phyloP scores from a whole-genome alignment of 177 flowering plant species.

The Vitis hybrid region DNA sequence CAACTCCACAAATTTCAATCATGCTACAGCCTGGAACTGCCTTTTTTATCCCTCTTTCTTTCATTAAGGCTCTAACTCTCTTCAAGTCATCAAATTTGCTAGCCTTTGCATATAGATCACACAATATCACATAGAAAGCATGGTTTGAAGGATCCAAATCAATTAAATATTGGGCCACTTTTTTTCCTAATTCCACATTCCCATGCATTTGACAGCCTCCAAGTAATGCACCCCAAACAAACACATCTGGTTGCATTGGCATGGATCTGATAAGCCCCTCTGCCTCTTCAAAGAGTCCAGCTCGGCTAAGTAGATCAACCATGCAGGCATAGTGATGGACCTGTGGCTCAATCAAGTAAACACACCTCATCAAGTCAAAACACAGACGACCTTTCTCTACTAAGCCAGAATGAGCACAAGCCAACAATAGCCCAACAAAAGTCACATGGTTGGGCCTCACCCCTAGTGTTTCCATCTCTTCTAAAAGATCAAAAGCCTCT shows the following conservation, averaged over 20 bases:
- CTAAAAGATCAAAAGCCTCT: conserved; percentile 56
- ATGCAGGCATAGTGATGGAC: conserved; percentile 79
- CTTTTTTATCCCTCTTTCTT: conserved; percentile 54
- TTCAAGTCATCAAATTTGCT: conserved; percentile 50
- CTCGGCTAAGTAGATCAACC: conserved; percentile 70
- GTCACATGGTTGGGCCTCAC: conserved; percentile 72
- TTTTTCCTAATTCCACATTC: conserved; percentile 64
- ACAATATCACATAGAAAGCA: conserved; percentile 65
- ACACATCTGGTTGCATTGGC: conserved; percentile 81
- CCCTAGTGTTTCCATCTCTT: conserved; percentile 55
- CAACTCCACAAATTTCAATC: conserved; percentile 64
- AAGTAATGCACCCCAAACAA: conserved; percentile 85
- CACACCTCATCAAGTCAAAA: conserved; percentile 55
- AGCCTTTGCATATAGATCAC: conserved; percentile 69
- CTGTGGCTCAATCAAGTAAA: conserved; percentile 55
- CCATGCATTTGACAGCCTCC: conserved; percentile 86
- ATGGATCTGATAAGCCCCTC: conserved; percentile 49
- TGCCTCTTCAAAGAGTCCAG: conserved; percentile 63
- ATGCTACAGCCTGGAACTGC: conserved; percentile 65
- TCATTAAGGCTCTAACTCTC: conserved; percentile 54
- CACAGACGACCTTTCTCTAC: conserved; percentile 58
- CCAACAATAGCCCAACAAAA: conserved; percentile 65
- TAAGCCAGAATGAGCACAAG: conserved; percentile 86
- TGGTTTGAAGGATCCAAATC: conserved; percentile 63
- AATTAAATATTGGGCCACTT: conserved; percentile 51